Percentiles rank a stretch among this genome's conserved stretches.
Conservation (phyloP, 352 stramenopile species). For the Lagenidium giganteum region DNA sequence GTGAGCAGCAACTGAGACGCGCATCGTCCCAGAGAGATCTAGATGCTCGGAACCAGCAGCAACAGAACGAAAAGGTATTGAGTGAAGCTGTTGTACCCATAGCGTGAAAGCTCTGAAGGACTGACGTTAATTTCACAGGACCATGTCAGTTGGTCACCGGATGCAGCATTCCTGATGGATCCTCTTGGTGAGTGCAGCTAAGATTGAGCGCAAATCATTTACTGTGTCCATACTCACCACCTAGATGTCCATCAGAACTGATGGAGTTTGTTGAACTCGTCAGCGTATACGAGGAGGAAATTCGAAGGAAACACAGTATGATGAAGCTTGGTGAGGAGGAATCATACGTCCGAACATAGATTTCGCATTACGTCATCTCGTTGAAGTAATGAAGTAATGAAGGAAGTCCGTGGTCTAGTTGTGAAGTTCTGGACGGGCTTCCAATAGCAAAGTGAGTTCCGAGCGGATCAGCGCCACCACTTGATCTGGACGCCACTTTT, state of each 20-base stretch:
- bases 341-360: too few relatives aligned
- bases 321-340: too few relatives aligned
- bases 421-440: too few relatives aligned
- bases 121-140: not conserved
- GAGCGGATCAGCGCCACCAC: too few relatives aligned
- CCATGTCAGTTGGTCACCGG: too few relatives aligned
- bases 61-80: not conserved
- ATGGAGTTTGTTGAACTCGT: constrained; percentile 47
- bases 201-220: not conserved
- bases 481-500: too few relatives aligned
- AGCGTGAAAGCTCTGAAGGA: not conserved
- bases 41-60: constrained; percentile 2
- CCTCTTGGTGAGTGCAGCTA: constrained; percentile 9
- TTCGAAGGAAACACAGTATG: constrained; percentile 6
- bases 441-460: too few relatives aligned
- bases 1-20: not conserved
- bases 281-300: constrained; percentile 33
- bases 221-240: not conserved
- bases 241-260: constrained; percentile 23
- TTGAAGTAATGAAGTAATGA: too few relatives aligned
- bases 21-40: constrained; percentile 5
- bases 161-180: too few relatives aligned
- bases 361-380: too few relatives aligned
- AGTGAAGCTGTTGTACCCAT: not conserved
- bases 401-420: too few relatives aligned